phyloP scores from a whole-genome alignment of 768 basidiomycete species.

The Pisolithus microcarpus region DNA sequence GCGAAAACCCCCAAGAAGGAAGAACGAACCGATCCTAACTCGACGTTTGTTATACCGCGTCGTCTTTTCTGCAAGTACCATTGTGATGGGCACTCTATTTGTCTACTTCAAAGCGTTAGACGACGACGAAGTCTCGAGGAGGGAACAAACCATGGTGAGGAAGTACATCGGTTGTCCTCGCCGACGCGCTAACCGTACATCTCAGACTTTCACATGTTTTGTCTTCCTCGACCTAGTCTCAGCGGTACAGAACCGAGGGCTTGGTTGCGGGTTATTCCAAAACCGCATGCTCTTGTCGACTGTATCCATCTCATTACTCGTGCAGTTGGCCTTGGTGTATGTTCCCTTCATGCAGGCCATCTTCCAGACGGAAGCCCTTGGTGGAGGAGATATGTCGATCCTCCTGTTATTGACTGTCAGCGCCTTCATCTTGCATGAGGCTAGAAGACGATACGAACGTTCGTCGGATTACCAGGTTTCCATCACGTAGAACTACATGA shows the following conservation, averaged over 20 bases:
- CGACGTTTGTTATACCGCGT: conserved; percentile 67
- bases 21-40: conserved; percentile 88
- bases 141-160: conserved; percentile 95
- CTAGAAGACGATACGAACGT: conserved; percentile 70
- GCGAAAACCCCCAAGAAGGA: conserved; percentile 83
- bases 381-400: conserved; percentile 57
- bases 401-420: conserved; percentile 60
- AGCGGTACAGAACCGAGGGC: conserved; percentile 88
- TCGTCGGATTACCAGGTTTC: conserved; percentile 45
- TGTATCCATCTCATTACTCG: conserved; percentile 77
- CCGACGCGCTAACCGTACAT: background rate
- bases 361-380: conserved; percentile 88
- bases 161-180: background rate
- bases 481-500: conserved; percentile 41
- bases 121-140: conserved; percentile 73
- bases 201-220: conserved; percentile 94
- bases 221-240: conserved; percentile 96
- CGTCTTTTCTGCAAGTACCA: conserved; percentile 88
- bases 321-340: conserved; percentile 82
- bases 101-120: conserved; percentile 78
- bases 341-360: conserved; percentile 84
- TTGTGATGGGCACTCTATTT: conserved; percentile 83
- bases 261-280: conserved; percentile 73
- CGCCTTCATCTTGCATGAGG: conserved; percentile 72
- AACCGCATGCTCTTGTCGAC: conserved; percentile 90